Conservation (phyloP, 2,329 filamentous ascomycete genomes). For the Alternaria angustiovoidea region DNA sequence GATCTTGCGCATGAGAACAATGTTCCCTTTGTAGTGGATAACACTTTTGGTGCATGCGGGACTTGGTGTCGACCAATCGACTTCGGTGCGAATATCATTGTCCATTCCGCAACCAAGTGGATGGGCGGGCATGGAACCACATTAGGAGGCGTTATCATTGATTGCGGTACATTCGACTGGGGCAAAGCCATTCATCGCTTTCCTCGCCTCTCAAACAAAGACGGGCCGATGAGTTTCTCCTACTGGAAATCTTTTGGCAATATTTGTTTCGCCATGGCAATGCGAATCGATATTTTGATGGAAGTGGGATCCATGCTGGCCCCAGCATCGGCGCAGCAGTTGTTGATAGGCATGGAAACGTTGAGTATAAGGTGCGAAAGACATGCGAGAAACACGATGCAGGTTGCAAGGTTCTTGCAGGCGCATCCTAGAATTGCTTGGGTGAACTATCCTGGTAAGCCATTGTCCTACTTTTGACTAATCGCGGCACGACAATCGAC, state of each 20-base stretch:
- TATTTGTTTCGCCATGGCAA: background rate
- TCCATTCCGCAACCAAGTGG: constrained; percentile 41
- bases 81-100: constrained; percentile 38
- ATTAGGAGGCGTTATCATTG: constrained; percentile 39
- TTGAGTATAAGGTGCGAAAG: constrained; percentile 32
- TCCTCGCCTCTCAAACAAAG: constrained; percentile 24
- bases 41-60: constrained; percentile 39
- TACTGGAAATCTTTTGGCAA: background rate
- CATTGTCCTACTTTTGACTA: background rate
- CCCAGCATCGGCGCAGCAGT: constrained; percentile 24
- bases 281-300: constrained; percentile 35
- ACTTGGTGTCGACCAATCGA: constrained; percentile 30
- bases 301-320: constrained; percentile 31
- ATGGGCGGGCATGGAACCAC: constrained; percentile 42
- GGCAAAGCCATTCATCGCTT: constrained; percentile 25
- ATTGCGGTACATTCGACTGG: constrained; percentile 41
- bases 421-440: constrained; percentile 30
- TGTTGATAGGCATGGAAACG: constrained; percentile 31
- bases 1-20: constrained; percentile 27
- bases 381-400: constrained; percentile 32
- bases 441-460: constrained; percentile 38
- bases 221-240: background rate
- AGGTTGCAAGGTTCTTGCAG: constrained; percentile 33
- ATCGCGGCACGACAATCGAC: background rate
- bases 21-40: constrained; percentile 36